Evolutionary conservation across 768 basidiomycete species (phyloP).

Genomic region (Paxillus rubicundulus): DNA sequence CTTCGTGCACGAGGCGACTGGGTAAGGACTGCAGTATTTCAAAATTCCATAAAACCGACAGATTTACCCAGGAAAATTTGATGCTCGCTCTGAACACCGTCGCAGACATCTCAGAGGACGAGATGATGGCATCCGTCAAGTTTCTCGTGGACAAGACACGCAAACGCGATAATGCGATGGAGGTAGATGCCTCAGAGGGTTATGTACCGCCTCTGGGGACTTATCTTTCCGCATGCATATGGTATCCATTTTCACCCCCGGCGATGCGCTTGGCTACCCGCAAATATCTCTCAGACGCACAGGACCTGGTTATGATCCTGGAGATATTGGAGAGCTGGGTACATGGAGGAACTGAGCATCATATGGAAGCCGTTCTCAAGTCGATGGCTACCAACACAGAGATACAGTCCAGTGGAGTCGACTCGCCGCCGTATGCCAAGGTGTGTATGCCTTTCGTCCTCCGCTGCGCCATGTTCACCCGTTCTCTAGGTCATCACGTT

Average conservation of each 20-base stretch:
- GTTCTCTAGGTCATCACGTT: slow-evolving; percentile 54
- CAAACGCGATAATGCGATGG: slow-evolving; percentile 29
- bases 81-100: slow-evolving; percentile 52
- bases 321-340: slow-evolving; percentile 41
- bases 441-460: slow-evolving; percentile 38
- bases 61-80: slow-evolving; percentile 35
- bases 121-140: slow-evolving; percentile 54
- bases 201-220: slow-evolving; percentile 35
- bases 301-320: slow-evolving; percentile 38
- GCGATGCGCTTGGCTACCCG: slow-evolving; percentile 45
- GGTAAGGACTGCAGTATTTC: slow-evolving; percentile 40
- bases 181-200: slow-evolving; percentile 32
- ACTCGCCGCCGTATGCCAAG: slow-evolving; percentile 31
- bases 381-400: slow-evolving; percentile 14
- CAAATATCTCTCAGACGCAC: slow-evolving; percentile 38
- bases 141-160: slow-evolving; percentile 41
- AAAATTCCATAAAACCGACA: background rate
- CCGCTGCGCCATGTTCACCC: slow-evolving; percentile 31
- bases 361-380: slow-evolving; percentile 21
- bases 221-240: slow-evolving; percentile 38
- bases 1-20: slow-evolving; percentile 62
- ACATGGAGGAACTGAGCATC: slow-evolving; percentile 25
- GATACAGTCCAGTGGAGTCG: slow-evolving; percentile 14
- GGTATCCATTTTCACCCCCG: slow-evolving; percentile 39
- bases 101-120: slow-evolving; percentile 62